Evolutionary conservation across 2,329 filamentous ascomycete species (phyloP), one percentile per base, ranked within the genome.

Genomic region (Arthrobotrys pseudoclavata): DNA sequence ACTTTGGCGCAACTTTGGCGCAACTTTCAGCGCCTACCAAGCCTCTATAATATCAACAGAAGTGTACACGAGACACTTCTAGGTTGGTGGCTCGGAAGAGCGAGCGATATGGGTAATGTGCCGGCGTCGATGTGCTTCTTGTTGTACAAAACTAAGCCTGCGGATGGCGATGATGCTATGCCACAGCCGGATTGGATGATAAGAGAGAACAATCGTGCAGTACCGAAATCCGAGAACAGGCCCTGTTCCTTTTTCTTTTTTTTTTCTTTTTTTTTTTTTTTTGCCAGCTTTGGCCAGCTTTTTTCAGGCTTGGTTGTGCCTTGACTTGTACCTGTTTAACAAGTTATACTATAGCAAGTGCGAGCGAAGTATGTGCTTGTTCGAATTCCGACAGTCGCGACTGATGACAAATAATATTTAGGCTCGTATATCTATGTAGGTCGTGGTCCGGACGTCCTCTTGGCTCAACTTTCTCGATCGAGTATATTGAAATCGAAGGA

Each of bases 111-210:
- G 71, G 45, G 53, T 7, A 47, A 55, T 53, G 9, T 47, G 18
- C 26, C 57, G 31, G 48, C 48, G 52, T 40, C 42, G 72, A 70
- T 67, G 64, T 64, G 40, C 50, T 18, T 29, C n/a, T 45, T 42
- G 72, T 55, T 31, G 72, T 61, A 55, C 57, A 47, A 50, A 6
- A 13, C 34, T 15, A 69, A 55, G 64, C 48, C 63, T 53, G 62
- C 37, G 70, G 34, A 62, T 76, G 64, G 66, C 64, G 72, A 70
- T 76, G 66, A 60, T 66, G 66, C 66, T 69, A 50, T 64, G 55
- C 63, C 48, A 66, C 72, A 63, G 61, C 40, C 48, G 66, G 37
- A 68, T 69, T 47, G 64, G 71, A 63, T 26, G 50, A 45, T 48
- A 57, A 63, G 48, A 48, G 48, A 31, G 20, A 26, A 48, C 31